Evolutionary conservation across 2,329 filamentous ascomycete species (phyloP), one percentile per base, ranked within the genome.

Genomic region (Monosporascus sp.): DNA sequence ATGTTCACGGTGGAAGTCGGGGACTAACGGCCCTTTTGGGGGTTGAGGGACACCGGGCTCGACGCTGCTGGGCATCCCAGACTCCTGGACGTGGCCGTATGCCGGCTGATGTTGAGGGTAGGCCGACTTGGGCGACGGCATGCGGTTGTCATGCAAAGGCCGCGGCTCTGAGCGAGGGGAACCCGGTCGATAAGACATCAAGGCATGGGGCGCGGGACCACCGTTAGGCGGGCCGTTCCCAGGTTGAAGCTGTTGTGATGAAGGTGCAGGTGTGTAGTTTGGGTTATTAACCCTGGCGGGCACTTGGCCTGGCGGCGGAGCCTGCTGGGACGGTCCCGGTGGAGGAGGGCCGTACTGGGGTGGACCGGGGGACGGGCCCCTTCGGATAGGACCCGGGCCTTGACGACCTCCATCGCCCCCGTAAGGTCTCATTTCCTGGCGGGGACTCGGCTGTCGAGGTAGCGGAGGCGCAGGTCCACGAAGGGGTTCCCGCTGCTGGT

Each of bases 71-170:
- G 74, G 74, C 42, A 81, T 72, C 24, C 72, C 70, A 47, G 68
- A 68, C 22, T 91, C 89, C 46, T 83, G 82, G 60, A 90, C 89
- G 59, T 89, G 86, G 61, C 87, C 78, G 65, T 90, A 95, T 0
- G 73, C 69, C 31, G 77, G 73, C 58, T 86, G 88, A 57, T 89
- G 89, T 63, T 92, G 89, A 5, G 88, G 85, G 65, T 94, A 96
- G 7, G 84, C 85, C 39, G 90, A 88, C 65, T 91, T 92, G 54
- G 92, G 92, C n/a, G 93, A 97, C n/a, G 89, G 83, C 72, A 92
- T 88, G 55, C 89, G 85, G 65, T 87, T 90, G 60, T 96, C 92
- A 59, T 93, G 82, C 57, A 94, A 80, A 50, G 91, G 84, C 47
- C 66, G 62, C 36, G 91, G 85, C 60, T 97, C 93, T 49, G 88